Evolutionary conservation across 257 asterid genomes (phyloP).

Genomic region (Forsythia suspensa): DNA sequence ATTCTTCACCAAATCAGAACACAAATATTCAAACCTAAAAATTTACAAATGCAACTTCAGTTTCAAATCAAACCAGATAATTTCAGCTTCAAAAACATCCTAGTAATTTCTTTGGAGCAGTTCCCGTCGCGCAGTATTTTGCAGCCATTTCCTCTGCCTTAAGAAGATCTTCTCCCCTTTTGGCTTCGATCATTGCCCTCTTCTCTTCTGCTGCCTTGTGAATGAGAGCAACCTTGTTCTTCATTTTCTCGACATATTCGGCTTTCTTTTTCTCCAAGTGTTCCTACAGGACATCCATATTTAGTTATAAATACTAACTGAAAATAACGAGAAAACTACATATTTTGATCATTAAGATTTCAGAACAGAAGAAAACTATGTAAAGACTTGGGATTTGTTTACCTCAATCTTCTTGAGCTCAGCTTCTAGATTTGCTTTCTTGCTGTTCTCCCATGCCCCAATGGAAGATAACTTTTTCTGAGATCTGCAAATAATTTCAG

Average conservation of each 20-base stretch:
- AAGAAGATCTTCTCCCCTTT: slow-evolving; percentile 83
- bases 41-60: slow-evolving; percentile 37
- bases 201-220: slow-evolving; percentile 89
- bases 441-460: slow-evolving; percentile 90
- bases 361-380: neutral
- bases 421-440: slow-evolving; percentile 84
- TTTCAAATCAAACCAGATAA: slow-evolving; percentile 22
- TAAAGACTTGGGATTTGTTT: neutral
- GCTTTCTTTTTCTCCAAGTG: slow-evolving; percentile 84
- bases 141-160: slow-evolving; percentile 93
- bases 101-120: slow-evolving; percentile 76
- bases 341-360: neutral
- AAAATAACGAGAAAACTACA: neutral
- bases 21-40: slow-evolving; percentile 25
- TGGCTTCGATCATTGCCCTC: slow-evolving; percentile 67
- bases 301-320: neutral
- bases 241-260: slow-evolving; percentile 62
- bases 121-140: slow-evolving; percentile 85
- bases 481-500: slow-evolving; percentile 50
- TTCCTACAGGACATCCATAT: slow-evolving; percentile 41
- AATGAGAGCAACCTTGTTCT: slow-evolving; percentile 68
- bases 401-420: slow-evolving; percentile 91
- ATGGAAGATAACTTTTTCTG: slow-evolving; percentile 68
- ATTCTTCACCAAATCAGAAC: slow-evolving; percentile 42
- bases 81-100: slow-evolving; percentile 59